Base-by-base conservation (phyloP, 2,329 filamentous ascomycete species). In the Aspergillus latus region DNA sequence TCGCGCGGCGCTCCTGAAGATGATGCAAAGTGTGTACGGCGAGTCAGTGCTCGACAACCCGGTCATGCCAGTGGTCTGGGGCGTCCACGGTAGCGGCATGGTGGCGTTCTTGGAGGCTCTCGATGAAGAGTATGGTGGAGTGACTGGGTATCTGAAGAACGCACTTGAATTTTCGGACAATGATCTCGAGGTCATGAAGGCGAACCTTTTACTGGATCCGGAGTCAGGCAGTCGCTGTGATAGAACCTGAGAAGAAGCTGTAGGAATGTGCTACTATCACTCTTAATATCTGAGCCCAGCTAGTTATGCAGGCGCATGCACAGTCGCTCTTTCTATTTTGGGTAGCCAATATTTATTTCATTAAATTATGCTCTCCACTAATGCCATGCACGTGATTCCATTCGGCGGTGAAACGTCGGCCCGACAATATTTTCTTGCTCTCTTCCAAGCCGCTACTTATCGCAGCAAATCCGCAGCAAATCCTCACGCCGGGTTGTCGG, bases 1-100 rank as follows among this genome's bases (percentile, higher is more conserved):
- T 4, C 62, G 67, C 2, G 58, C 62, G 21, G 61, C 61, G 13
- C 52, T 70, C 13, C 46, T 58, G 11, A 49, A 54, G 1, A 62
- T 62, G 29, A 53, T 68, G 5, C 57, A 61, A 16, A 34, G 64
- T 2, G 45, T 64, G 6, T 52, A 57, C 29, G 65, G 61, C 2
- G 45, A 55, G 9, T 60, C 61, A 11, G 53, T 64, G 7, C 60
- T 63, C 2, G 64, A 67, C 46, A 66, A 58, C 21, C 42, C 62
- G 2, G 66, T 66, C 6, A 63, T 67, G 58, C 49, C 67, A 4
- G 60, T 64, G 26, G 47, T 70, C 2, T 66, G 66, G 51, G 62
- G 67, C 15, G 62, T 67, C 3, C 63, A 63, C 8, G 59, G 62
- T 3, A 40, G 51, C 6, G 64, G 63, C 1, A 70, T 70, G 65